Evolutionary conservation across 192 early-diverging fungal species (phyloP).

Genomic region (Umbelopsis isabellina): DNA sequence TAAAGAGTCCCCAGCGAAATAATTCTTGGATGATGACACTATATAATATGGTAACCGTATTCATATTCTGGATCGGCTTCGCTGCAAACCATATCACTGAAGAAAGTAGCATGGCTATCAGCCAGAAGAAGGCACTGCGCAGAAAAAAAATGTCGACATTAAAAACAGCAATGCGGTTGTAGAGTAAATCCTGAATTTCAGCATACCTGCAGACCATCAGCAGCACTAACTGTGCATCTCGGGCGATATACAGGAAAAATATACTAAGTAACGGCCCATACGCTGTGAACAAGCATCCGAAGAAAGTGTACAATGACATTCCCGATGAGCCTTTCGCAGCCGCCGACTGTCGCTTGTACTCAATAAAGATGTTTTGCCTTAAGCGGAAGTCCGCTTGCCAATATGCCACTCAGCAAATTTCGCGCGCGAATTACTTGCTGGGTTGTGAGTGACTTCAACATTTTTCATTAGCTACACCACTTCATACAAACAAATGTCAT

Average conservation of each 20-base stretch:
- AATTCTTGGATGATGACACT: conserved; percentile 69
- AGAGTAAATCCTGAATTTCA: background rate
- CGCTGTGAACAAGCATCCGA: conserved; percentile 72
- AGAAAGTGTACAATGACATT: conserved; percentile 73
- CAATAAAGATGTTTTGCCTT: no score
- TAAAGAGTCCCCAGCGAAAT: conserved; percentile 67
- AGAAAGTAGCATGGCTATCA: conserved; percentile 71
- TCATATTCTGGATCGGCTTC: conserved; percentile 40
- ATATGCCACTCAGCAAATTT: no score
- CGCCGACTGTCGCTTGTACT: no score
- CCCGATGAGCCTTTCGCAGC: background rate
- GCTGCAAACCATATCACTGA: conserved; percentile 74
- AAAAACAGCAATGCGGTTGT: background rate
- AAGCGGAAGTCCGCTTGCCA: no score
- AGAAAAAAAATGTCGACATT: background rate
- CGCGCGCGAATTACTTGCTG: no score
- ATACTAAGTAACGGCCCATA: conserved; percentile 76
- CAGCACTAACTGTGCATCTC: conserved; percentile 70
- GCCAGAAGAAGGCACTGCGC: conserved; percentile 81
- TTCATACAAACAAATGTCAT: no score
- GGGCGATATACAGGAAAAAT: conserved; percentile 71
- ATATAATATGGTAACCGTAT: conserved; percentile 58
- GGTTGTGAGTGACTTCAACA: no score
- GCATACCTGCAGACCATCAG: conserved; percentile 73
- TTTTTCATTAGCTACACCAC: no score